Base-by-base conservation (phyloP, 306 rosid species). In the Casuarina cunninghamiana region DNA sequence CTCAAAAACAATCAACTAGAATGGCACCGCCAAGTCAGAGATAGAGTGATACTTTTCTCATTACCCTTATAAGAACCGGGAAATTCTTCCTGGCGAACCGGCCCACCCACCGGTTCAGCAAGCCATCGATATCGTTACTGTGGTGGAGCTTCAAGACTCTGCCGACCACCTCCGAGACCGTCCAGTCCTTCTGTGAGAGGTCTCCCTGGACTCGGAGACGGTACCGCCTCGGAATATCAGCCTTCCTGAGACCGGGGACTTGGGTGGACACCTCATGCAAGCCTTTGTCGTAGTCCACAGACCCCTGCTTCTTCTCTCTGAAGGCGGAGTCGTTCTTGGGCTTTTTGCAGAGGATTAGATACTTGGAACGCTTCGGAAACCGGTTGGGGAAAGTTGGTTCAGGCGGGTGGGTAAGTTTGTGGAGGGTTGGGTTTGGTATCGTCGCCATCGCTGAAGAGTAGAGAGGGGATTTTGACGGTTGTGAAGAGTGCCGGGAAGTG, bases 71-170 rank as follows among this genome's bases (percentile, higher is more conserved):
- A n/a, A 94, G 97, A 74, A 73, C 51, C 10, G 95, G 97, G 77
- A 89, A 94, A 81, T 94, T 94, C 86, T 89, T 94, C 78, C 97
- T 84, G 17, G 95, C 92, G 75, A 90, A 94, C 68, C 97, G 95
- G 3, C 98, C 98, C 7, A 89, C 78, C 97, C 97, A 94, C 53
- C 86, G 88, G 70, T 94, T 94, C 72, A 94, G 88, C 26, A 92
- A 38, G 43, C 93, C 94, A 12, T 94, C 91, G 69, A 94, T 10
- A 78, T 90, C 97, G 32, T 87, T 90, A 10, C 66, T 71, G 51
- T 80, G 86, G 50, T 81, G 54, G 68, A 88, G 89, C 50, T 78
- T 74, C 61, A 87, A 85, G 63, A 94, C 83, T 55, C 61, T 75
- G 53, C 83, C 78, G 17, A 79, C 96, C 10, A 92, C 91, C 90